A percentile compares a stretch with the other conserved stretches of the same genome.
phyloP scores from a whole-genome alignment of 2,329 filamentous ascomycete genomes.

The Bretziella fagacearum region DNA sequence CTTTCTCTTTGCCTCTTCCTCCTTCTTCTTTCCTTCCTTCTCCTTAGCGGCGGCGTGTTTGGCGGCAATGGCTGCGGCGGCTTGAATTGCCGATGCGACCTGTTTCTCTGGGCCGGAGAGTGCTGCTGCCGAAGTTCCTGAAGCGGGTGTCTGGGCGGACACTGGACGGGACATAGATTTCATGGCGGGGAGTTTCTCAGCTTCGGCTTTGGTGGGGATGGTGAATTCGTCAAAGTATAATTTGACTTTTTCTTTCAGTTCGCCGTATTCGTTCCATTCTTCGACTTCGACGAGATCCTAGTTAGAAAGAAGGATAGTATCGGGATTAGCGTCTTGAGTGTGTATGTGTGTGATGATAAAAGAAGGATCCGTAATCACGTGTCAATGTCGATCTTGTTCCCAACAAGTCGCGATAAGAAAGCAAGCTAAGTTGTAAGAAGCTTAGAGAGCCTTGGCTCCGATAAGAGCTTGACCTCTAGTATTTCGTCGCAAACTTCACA shows the following conservation, averaged over 20 bases:
- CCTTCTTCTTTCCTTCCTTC: constrained; percentile 11
- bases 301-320: background rate
- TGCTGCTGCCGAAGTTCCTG: constrained; percentile 15
- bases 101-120: constrained; percentile 12
- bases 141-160: constrained; percentile 18
- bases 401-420: no score
- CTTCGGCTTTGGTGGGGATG: constrained; percentile 34
- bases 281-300: constrained; percentile 89
- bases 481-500: no score
- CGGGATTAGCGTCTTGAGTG: background rate
- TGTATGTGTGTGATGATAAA: background rate
- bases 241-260: constrained; percentile 71
- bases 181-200: constrained; percentile 22
- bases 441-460: no score
- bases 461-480: no score
- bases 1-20: constrained; percentile 17
- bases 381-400: background rate
- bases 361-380: background rate
- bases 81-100: constrained; percentile 15
- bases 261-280: constrained; percentile 98
- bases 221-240: constrained; percentile 48
- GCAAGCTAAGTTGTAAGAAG: no score
- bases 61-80: constrained; percentile 17
- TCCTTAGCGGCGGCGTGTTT: constrained; percentile 12
- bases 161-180: constrained; percentile 16